These are phyloP conservation scores for Digitaria exilis DNA, from an alignment of 202 grass and related monocot genomes.

Conservation along the genomic window DNA sequence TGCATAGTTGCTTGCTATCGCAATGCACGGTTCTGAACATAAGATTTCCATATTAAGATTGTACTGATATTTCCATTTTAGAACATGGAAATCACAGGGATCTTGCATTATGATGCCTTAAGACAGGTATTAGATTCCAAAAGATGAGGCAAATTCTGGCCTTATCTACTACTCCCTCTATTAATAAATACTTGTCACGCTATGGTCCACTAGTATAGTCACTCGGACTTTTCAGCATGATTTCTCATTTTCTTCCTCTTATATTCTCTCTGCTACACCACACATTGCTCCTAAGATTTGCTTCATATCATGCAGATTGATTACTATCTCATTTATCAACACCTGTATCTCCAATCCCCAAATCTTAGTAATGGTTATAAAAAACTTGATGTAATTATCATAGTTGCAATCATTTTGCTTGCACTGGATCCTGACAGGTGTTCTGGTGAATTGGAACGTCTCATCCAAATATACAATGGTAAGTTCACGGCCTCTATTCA, in stretches of 20 bases:
- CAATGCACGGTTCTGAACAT: not conserved
- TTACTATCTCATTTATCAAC: not conserved
- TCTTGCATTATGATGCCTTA: not conserved
- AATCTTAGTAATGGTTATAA: not conserved
- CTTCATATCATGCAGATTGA: not conserved
- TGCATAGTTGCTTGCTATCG: not conserved
- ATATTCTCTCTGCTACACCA: not conserved
- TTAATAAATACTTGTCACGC: not conserved
- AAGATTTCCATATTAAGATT: constrained; percentile 1
- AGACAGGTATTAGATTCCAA: not conserved
- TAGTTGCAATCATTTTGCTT: not conserved
- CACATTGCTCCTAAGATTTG: not conserved
- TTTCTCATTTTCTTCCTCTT: not conserved
- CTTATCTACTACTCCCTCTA: too few relatives aligned
- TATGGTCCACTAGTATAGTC: not conserved
- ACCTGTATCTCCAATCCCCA: not conserved
- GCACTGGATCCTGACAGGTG: constrained; percentile 4
- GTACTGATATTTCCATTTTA: not conserved
- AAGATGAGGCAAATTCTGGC: not conserved
- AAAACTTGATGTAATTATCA: not conserved
- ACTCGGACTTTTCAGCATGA: not conserved
- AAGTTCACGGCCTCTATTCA: not conserved
- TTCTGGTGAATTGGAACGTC: not conserved
- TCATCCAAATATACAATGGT: not conserved
- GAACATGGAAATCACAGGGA: not conserved